Percentiles rank a stretch among this genome's conserved stretches.
Evolutionary conservation across 2,329 filamentous ascomycete species (phyloP).

Genomic region (Bimuria novae-zelandiae): DNA sequence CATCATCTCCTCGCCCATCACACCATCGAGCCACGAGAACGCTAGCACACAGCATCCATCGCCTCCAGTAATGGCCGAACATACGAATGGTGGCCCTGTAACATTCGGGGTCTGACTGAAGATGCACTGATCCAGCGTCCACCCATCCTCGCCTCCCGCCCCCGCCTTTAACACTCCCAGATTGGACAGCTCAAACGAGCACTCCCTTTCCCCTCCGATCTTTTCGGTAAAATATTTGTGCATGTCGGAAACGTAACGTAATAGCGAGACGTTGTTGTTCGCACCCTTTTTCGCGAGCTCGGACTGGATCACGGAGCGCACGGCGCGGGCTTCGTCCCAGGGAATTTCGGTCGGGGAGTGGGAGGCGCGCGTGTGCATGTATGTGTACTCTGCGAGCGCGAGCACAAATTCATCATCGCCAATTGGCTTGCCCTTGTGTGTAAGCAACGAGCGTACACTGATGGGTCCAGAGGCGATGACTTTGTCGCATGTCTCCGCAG

Average conservation of each 20-base stretch:
- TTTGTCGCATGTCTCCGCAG: slow-evolving; percentile 34
- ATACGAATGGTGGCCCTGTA: slow-evolving; percentile 43
- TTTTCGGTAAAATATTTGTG: slow-evolving; percentile 44
- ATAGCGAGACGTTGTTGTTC: slow-evolving; percentile 41
- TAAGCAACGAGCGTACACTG: slow-evolving; percentile 47
- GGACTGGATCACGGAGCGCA: slow-evolving; percentile 19
- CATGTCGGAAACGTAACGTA: slow-evolving; percentile 49
- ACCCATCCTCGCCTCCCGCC: slow-evolving; percentile 4
- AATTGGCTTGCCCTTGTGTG: slow-evolving; percentile 13
- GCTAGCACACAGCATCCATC: slow-evolving; percentile 50
- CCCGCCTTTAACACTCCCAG: slow-evolving; percentile 41
- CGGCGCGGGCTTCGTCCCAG: slow-evolving; percentile 23
- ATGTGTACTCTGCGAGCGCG: slow-evolving; percentile 19
- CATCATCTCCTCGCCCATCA: slow-evolving; percentile 36
- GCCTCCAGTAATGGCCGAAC: slow-evolving; percentile 50
- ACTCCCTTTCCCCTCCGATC: slow-evolving; percentile 45
- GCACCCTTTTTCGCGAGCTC: slow-evolving; percentile 25
- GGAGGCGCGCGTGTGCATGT: slow-evolving; percentile 14
- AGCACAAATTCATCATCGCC: slow-evolving; percentile 38
- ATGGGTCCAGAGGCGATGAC: slow-evolving; percentile 44
- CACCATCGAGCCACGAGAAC: slow-evolving; percentile 49
- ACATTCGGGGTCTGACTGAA: slow-evolving; percentile 53
- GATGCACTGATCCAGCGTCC: slow-evolving; percentile 47
- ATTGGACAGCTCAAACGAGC: slow-evolving; percentile 54
- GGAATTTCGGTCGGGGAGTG: slow-evolving; percentile 14